Percentiles rank a stretch among this genome's conserved stretches.
phyloP scores from a whole-genome alignment of 163 green algal genomes.

The Coccomyxa subellipsoidea region DNA sequence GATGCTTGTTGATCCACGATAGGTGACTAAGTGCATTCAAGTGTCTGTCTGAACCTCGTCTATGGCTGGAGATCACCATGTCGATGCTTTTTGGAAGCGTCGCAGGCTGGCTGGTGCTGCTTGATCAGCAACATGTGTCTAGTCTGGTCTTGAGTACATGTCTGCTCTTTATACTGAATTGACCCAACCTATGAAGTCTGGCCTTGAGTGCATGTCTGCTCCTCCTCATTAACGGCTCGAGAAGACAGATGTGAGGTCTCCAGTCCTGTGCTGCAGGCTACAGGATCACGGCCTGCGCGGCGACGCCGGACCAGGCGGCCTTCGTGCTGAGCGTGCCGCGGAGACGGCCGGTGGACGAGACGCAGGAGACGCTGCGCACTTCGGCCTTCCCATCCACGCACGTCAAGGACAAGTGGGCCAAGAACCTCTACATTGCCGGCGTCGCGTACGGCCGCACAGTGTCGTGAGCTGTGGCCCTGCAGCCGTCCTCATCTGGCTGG shows the following conservation, averaged over 20 bases:
- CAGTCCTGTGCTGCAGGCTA: slow-evolving; percentile 69
- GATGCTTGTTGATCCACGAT: background rate
- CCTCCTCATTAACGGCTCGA: too few species aligned
- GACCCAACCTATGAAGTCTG: too few species aligned
- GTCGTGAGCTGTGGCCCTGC: slow-evolving; percentile 43
- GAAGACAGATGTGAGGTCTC: background rate
- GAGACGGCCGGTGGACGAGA: slow-evolving; percentile 90
- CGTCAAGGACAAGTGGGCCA: slow-evolving; percentile 99
- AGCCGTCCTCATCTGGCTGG: background rate
- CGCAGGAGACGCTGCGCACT: slow-evolving; percentile 97
- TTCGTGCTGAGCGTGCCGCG: slow-evolving; percentile 93
- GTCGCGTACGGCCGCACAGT: slow-evolving; percentile 96
- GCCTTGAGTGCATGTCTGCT: too few species aligned
- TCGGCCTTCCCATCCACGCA: slow-evolving; percentile 94
- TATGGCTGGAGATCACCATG: too few species aligned
- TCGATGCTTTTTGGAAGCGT: too few species aligned
- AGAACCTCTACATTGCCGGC: slow-evolving; percentile 98
- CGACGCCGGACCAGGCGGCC: slow-evolving; percentile 96
- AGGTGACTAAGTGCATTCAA: too few species aligned
- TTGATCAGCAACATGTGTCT: too few species aligned
- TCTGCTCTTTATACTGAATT: too few species aligned
- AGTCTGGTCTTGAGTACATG: too few species aligned
- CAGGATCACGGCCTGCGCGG: slow-evolving; percentile 91
- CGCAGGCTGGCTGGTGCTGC: too few species aligned
- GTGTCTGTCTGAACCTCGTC: too few species aligned